Base-by-base conservation (phyloP, 352 stramenopile genomes). In the Pythium aquatile region DNA sequence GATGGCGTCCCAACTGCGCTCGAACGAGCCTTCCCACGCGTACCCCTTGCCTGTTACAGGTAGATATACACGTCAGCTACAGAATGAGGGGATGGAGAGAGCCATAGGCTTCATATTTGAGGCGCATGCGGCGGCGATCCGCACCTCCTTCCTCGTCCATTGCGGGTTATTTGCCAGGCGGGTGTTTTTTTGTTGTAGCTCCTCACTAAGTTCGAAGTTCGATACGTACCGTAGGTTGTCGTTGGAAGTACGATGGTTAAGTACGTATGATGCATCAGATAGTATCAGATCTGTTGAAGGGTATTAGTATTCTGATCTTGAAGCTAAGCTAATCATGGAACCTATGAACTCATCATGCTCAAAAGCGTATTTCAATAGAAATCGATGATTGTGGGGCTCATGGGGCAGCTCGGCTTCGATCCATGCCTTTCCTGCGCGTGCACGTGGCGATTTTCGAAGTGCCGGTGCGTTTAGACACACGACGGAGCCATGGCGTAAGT, bases 1-100 rank as follows among this genome's bases (percentile, higher is more conserved):
- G 60, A 95, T 93, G 16, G 78, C 82, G 63, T 95, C 85, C 87
- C 87, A 95, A 44, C 84, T 93, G 61, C 87, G 80, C 76, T 95
- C 87, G 30, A 95, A 74, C 51, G 81, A 76, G 57, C 85, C 85
- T 70, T 95, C 87, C 87, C 87, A 95, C 63, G 85, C 76, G 74
- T 95, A 95, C 24, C 85, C 87, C 35, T 77, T 81, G 20, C 52
- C 65, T 67, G 32, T 35, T 68, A 52, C 33, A 49, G 17, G 58
- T 14, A 69, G 37, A 66, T 35, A 7, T 20, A 47, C 2, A 48
- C 30, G 2, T 65, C 33, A 62, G 46, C 20, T 52, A 58, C 46
- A 20, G 16, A 13, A 35, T 44, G 1, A 29, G 54, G 29, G 4
- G 17, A 29, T 20, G 24, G 20, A 52, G 16, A n/a, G 17, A 24